Conservation (phyloP, 306 rosid species). For the Corylus avellana region DNA sequence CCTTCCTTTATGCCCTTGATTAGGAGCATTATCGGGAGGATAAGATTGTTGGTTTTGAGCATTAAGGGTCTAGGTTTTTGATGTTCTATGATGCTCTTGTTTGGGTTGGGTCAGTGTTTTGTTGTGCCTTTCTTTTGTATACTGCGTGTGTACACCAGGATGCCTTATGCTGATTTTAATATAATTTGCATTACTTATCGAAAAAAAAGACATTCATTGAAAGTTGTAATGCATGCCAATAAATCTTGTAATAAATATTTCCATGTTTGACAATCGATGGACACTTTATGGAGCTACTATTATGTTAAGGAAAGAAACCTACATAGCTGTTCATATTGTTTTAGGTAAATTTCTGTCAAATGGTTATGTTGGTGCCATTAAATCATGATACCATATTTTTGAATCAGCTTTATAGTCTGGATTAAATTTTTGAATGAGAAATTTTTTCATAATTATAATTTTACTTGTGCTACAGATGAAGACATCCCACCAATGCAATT, state of each 20-base stretch:
- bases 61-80: too few relatives aligned
- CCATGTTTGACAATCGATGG: neutral
- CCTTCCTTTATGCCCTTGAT: too few relatives aligned
- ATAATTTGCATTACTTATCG: too few relatives aligned
- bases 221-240: neutral
- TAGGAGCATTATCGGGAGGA: too few relatives aligned
- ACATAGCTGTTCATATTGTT: neutral
- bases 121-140: too few relatives aligned
- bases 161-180: too few relatives aligned
- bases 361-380: neutral
- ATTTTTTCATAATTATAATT: slow-evolving; percentile 17
- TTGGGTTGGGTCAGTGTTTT: too few relatives aligned
- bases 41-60: too few relatives aligned
- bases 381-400: neutral
- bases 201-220: neutral
- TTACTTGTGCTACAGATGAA: slow-evolving; percentile 64
- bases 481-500: slow-evolving; percentile 99
- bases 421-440: slow-evolving; percentile 16
- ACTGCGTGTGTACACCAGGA: too few relatives aligned
- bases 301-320: neutral
- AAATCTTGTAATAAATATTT: neutral
- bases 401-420: slow-evolving; percentile 15
- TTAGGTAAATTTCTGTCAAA: neutral
- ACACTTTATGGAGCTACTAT: neutral
- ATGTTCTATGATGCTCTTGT: too few relatives aligned